These are phyloP conservation scores for Penicillium silybi DNA, from an alignment of 495 filamentous ascomycete species.

Conservation along the genomic window DNA sequence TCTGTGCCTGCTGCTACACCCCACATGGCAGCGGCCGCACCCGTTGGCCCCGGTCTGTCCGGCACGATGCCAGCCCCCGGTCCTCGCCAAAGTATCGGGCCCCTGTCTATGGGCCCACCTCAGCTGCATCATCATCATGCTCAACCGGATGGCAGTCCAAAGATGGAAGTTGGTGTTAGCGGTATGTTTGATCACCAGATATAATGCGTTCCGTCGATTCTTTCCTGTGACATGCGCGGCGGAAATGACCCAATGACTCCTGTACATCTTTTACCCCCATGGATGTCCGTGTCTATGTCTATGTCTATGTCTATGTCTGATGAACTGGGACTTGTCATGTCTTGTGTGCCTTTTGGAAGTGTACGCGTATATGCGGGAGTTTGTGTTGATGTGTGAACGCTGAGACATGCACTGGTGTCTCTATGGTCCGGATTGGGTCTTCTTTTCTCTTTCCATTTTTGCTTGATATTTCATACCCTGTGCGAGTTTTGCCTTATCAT, in stretches of 20 bases:
- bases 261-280: constrained; percentile 15
- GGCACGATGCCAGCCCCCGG: constrained; percentile 42
- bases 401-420: constrained; percentile 16
- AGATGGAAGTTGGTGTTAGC: constrained; percentile 73
- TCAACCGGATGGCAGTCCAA: constrained; percentile 67
- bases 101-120: constrained; percentile 60
- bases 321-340: constrained; percentile 5
- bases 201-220: constrained; percentile 36
- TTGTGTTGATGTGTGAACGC: constrained; percentile 10
- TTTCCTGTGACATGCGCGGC: constrained; percentile 16
- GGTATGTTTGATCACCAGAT: constrained; percentile 86
- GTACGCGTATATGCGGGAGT: constrained; percentile 20
- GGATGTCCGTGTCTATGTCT: neutral
- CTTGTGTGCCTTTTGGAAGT: neutral
- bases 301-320: neutral
- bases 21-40: constrained; percentile 53
- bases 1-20: constrained; percentile 41
- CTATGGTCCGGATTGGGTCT: constrained; percentile 18
- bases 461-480: constrained; percentile 24
- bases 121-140: constrained; percentile 78
- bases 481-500: constrained; percentile 16
- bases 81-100: constrained; percentile 48
- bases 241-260: constrained; percentile 10
- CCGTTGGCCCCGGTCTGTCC: constrained; percentile 51
- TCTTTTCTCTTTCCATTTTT: constrained; percentile 20